Percentiles rank a stretch among this genome's conserved stretches.
phyloP scores from a whole-genome alignment of 2,329 filamentous ascomycete genomes.

The Fusarium sororula region DNA sequence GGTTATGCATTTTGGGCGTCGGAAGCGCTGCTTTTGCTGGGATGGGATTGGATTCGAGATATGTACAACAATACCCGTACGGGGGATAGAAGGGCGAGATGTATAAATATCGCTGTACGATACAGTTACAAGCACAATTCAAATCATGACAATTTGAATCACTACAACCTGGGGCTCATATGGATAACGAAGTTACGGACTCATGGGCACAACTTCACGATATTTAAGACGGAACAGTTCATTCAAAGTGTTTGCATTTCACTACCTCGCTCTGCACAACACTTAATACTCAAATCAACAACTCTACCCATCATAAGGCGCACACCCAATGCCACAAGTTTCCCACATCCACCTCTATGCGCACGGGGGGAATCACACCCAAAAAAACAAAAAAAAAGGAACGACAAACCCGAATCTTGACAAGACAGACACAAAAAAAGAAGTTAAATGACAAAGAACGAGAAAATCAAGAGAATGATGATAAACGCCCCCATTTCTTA shows the following conservation, averaged over 20 bases:
- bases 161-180: too few relatives aligned
- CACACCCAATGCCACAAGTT: slow-evolving; percentile 23
- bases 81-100: slow-evolving; percentile 15
- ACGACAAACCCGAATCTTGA: slow-evolving; percentile 18
- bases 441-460: slow-evolving; percentile 21
- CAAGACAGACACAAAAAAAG: slow-evolving; percentile 6
- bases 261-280: slow-evolving; percentile 35
- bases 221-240: background rate
- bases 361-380: slow-evolving; percentile 6
- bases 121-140: slow-evolving; percentile 33
- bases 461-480: slow-evolving; percentile 7
- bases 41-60: slow-evolving; percentile 7
- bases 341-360: slow-evolving; percentile 21
- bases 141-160: slow-evolving; percentile 21
- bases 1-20: slow-evolving; percentile 33
- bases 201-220: background rate
- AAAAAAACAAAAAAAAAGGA: slow-evolving; percentile 7
- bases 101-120: slow-evolving; percentile 42
- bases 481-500: slow-evolving; percentile 39
- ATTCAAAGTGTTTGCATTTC: slow-evolving; percentile 42
- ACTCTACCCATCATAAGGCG: slow-evolving; percentile 35
- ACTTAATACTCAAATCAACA: slow-evolving; percentile 14
- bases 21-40: slow-evolving; percentile 36
- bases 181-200: background rate
- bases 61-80: slow-evolving; percentile 35